These are phyloP conservation scores for Naganishia cerealis DNA, from an alignment of 1,284 basidiomycete genomes.

Conservation along the genomic window DNA sequence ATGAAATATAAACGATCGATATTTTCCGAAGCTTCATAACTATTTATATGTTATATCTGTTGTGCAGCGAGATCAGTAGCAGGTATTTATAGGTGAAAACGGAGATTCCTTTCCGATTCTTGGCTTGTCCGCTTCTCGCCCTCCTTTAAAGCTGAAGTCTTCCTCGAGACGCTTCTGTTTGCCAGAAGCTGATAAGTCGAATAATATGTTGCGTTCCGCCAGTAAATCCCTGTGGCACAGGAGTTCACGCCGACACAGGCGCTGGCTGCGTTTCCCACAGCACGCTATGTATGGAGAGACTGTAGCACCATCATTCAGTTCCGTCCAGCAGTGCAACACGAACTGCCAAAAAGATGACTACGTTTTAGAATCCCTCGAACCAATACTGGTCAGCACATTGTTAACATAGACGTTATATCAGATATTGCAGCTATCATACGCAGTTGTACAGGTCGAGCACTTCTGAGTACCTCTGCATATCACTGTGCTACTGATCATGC, in stretches of 20 bases:
- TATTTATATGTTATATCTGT: background rate
- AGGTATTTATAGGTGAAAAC: background rate
- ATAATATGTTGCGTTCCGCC: background rate
- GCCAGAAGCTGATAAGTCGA: background rate
- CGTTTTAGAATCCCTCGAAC: background rate
- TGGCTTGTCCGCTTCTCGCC: background rate
- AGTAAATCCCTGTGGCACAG: background rate
- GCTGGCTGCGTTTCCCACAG: too few relatives aligned
- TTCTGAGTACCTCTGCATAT: background rate
- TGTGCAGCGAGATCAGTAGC: background rate
- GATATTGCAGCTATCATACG: background rate
- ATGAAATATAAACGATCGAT: background rate
- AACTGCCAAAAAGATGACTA: background rate
- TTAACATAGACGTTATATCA: background rate
- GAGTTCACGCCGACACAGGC: too few relatives aligned
- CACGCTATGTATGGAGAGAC: background rate
- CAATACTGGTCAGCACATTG: background rate
- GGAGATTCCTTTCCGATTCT: background rate
- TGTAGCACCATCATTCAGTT: background rate
- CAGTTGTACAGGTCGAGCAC: background rate
- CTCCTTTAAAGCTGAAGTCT: background rate
- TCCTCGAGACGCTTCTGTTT: background rate
- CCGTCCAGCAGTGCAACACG: background rate
- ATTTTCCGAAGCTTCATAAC: background rate
- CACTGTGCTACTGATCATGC: slow-evolving; percentile 21